Evolutionary conservation across 305 asterid genomes (phyloP).

Genomic region (Plantago coronopus): DNA sequence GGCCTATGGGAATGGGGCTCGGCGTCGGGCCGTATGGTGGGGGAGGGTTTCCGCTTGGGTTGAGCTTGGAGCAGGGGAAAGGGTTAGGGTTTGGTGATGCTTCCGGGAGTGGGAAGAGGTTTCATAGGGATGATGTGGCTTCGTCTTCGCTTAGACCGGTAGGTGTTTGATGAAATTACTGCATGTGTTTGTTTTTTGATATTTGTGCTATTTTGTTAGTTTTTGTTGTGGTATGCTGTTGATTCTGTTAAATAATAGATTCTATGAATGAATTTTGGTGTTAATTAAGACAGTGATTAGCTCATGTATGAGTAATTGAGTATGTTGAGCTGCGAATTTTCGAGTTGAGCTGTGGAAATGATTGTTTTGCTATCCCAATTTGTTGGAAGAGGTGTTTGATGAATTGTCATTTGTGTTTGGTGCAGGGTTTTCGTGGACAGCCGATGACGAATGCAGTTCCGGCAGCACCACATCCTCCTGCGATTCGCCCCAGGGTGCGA

Average conservation of each 20-base stretch:
- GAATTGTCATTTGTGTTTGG: neutral
- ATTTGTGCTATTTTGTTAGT: neutral
- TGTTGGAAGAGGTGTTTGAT: constrained; percentile 1
- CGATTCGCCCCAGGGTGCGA: constrained; percentile 79
- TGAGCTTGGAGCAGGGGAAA: constrained; percentile 84
- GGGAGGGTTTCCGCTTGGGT: constrained; percentile 65
- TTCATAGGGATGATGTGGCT: constrained; percentile 47
- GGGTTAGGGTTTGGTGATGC: constrained; percentile 59
- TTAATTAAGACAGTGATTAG: no score
- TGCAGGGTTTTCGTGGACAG: constrained; percentile 79
- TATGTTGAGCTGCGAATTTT: no score
- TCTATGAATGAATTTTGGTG: no score
- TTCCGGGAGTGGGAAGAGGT: constrained; percentile 62
- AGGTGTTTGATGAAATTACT: constrained; percentile 4
- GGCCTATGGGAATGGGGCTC: constrained; percentile 43
- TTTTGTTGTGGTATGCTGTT: neutral
- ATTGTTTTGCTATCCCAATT: neutral
- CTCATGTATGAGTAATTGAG: no score
- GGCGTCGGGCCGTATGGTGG: constrained; percentile 43
- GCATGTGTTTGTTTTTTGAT: neutral
- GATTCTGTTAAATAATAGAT: no score
- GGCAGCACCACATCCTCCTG: constrained; percentile 67
- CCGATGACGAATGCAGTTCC: constrained; percentile 53
- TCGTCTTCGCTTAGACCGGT: constrained; percentile 56
- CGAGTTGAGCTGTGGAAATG: neutral